phyloP scores from a whole-genome alignment of 1,284 basidiomycete species.

The Fomes fomentarius region DNA sequence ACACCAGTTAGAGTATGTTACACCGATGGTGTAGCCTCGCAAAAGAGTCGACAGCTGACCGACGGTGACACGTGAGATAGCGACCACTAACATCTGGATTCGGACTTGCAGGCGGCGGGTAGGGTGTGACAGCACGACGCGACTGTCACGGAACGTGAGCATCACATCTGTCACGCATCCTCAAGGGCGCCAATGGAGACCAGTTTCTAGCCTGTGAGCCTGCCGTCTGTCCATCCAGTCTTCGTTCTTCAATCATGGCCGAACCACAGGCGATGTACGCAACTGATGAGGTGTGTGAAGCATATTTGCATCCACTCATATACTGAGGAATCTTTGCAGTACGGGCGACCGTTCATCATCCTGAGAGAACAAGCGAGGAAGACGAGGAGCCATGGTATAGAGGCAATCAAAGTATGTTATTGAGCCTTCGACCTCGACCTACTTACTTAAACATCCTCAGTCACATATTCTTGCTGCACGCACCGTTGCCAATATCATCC shows the following conservation, averaged over 20 bases:
- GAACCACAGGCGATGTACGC: constrained; percentile 79
- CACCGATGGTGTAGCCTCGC: too few species aligned
- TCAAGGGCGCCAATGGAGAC: background rate
- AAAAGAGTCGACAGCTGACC: too few species aligned
- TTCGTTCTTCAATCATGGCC: constrained; percentile 38
- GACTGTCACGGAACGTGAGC: background rate
- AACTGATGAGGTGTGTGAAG: constrained; percentile 88
- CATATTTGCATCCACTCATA: background rate
- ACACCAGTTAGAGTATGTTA: too few species aligned
- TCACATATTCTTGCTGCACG: constrained; percentile 94
- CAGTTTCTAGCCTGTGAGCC: background rate
- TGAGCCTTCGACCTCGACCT: background rate
- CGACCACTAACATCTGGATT: too few species aligned
- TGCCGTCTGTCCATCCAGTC: background rate
- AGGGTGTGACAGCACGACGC: background rate
- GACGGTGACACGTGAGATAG: too few species aligned
- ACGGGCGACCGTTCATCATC: constrained; percentile 97
- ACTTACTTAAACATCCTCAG: constrained; percentile 43
- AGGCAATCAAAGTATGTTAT: constrained; percentile 88
- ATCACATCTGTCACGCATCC: background rate
- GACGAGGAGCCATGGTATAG: constrained; percentile 91
- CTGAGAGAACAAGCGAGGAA: constrained; percentile 94
- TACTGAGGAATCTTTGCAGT: constrained; percentile 57
- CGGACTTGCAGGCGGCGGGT: too few species aligned
- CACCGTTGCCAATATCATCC: constrained; percentile 93